Conservation (phyloP, 176 grass and related monocot species). For the Phragmites australis region DNA sequence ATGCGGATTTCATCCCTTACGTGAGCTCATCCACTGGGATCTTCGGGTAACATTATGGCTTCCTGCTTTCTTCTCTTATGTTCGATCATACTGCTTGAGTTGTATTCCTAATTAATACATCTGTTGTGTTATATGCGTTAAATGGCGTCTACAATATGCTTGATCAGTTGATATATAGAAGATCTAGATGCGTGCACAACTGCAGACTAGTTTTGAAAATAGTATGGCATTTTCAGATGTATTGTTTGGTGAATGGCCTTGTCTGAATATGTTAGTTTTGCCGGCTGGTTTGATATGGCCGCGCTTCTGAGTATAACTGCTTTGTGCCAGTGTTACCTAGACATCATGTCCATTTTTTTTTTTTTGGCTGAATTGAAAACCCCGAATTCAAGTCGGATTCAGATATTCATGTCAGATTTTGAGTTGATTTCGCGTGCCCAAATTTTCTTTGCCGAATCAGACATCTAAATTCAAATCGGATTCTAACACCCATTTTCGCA, state of each 20-base stretch:
- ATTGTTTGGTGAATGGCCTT: not conserved
- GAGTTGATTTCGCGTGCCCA: too few species aligned
- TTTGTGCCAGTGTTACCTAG: too few species aligned
- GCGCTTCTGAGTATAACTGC: too few species aligned
- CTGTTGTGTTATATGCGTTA: not conserved
- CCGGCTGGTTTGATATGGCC: too few species aligned
- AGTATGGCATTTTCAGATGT: not conserved
- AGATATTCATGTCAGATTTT: too few species aligned
- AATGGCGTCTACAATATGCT: not conserved
- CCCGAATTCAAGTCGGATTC: too few species aligned
- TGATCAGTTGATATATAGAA: not conserved
- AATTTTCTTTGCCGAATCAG: too few species aligned
- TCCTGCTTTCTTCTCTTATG: not conserved
- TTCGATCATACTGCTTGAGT: not conserved
- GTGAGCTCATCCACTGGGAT: constrained; percentile 37
- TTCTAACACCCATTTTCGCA: too few species aligned
- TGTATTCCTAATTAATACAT: not conserved
- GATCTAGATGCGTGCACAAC: not conserved
- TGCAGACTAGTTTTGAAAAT: not conserved
- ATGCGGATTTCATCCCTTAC: constrained; percentile 59
- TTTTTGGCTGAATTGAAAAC: too few species aligned
- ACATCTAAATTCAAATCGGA: too few species aligned
- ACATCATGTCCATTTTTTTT: too few species aligned
- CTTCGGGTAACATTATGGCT: constrained; percentile 27
- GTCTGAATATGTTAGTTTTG: not conserved